Percentiles rank a stretch among this genome's conserved stretches.
phyloP scores from a whole-genome alignment of 73 alveolate species.

The Paramecium octaurelia region DNA sequence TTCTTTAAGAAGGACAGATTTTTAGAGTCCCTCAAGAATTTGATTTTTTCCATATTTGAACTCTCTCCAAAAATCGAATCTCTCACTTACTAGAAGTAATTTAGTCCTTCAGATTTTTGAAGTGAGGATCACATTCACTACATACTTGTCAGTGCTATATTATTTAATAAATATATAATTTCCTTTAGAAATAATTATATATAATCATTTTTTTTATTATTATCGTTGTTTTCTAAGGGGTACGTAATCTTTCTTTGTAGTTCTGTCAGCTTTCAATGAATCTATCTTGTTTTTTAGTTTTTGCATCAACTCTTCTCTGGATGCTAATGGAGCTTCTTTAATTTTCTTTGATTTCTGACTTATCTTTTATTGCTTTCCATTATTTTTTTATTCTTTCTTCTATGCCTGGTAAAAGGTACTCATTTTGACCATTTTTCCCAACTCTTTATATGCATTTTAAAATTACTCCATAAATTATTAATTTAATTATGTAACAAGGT shows the following conservation, averaged over 20 bases:
- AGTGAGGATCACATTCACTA: neutral
- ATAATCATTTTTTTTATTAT: neutral
- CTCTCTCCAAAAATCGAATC: neutral
- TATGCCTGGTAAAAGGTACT: neutral
- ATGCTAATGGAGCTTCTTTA: neutral
- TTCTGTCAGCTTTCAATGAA: neutral
- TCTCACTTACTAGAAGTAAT: neutral
- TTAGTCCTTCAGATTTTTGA: neutral
- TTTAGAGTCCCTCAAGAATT: too few species aligned
- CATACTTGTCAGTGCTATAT: neutral
- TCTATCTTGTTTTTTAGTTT: neutral
- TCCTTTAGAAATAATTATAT: neutral
- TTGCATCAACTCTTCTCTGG: slow-evolving; percentile 11
- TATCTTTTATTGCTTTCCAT: neutral
- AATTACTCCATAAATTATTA: slow-evolving; percentile 6
- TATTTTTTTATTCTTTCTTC: neutral
- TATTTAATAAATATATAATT: neutral
- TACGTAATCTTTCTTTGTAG: neutral
- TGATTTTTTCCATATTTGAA: neutral
- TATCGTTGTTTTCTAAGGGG: neutral
- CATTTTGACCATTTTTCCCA: slow-evolving; percentile 6
- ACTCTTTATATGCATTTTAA: neutral
- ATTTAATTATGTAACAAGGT: neutral
- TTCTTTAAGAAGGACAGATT: too few species aligned
- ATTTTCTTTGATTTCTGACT: neutral